phyloP scores from a whole-genome alignment of 495 filamentous ascomycete species.

The Neurospora discreta region DNA sequence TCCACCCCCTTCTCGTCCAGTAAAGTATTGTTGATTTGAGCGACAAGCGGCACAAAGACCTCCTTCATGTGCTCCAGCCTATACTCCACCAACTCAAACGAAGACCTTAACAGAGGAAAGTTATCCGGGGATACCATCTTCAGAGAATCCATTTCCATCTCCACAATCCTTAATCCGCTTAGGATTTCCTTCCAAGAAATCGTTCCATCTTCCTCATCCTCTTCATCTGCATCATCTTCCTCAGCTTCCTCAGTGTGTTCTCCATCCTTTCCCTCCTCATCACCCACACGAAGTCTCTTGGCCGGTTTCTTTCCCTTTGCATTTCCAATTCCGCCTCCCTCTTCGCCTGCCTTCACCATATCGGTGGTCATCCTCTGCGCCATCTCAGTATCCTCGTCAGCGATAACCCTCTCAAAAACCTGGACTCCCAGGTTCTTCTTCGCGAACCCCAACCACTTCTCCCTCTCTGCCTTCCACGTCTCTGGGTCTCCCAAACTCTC shows the following conservation, averaged over 20 bases:
- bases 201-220: neutral
- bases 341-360: neutral
- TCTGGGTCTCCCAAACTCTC: neutral
- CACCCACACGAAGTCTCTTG: neutral
- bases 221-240: neutral
- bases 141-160: neutral
- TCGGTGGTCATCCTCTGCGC: neutral
- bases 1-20: neutral
- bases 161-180: neutral
- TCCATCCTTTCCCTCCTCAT: neutral
- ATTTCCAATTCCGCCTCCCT: neutral
- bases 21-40: neutral
- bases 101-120: neutral
- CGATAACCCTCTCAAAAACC: neutral
- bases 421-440: neutral
- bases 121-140: neutral
- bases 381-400: neutral
- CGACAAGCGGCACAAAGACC: neutral
- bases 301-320: neutral
- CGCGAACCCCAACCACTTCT: neutral
- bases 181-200: neutral
- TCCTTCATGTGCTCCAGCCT: neutral
- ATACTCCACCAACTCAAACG: neutral
- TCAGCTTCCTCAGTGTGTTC: neutral
- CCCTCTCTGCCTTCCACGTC: neutral